A percentile compares a stretch with the other conserved stretches of the same genome.
phyloP scores from a whole-genome alignment of 1,284 basidiomycete species.

The Apiotrichum gracile region DNA sequence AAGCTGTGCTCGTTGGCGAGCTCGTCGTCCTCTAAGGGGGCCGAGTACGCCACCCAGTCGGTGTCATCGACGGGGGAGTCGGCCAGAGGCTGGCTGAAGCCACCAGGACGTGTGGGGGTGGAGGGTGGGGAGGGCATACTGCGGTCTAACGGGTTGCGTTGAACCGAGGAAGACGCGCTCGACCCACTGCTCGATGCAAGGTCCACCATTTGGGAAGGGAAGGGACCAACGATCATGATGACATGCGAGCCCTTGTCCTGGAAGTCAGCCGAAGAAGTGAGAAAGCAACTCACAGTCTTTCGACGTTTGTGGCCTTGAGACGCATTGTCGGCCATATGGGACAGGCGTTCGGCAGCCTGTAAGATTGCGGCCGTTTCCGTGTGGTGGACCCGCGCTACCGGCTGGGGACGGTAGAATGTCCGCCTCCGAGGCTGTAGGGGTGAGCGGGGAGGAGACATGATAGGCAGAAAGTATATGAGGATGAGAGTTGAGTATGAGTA shows the following conservation, averaged over 20 bases:
- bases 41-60: conserved; percentile 10
- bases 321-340: not conserved
- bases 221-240: conserved; percentile 9
- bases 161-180: not conserved
- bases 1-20: conserved; percentile 1
- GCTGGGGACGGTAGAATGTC: not conserved
- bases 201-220: conserved; percentile 7
- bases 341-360: not conserved
- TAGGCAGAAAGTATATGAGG: not conserved
- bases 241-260: not conserved
- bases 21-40: conserved; percentile 2
- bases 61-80: not conserved
- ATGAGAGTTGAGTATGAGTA: not conserved
- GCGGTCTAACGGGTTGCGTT: not conserved
- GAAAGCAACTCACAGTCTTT: not conserved
- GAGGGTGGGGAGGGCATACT: not conserved
- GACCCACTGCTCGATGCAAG: not conserved
- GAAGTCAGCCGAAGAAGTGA: not conserved
- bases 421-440: not conserved
- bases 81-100: not conserved
- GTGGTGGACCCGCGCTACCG: not conserved
- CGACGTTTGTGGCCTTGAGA: not conserved
- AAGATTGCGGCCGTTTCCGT: not conserved
- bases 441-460: not conserved
- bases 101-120: not conserved